Percentiles rank a stretch among this genome's conserved stretches.
phyloP scores from a whole-genome alignment of 768 basidiomycete species.

The Vararia minispora region DNA sequence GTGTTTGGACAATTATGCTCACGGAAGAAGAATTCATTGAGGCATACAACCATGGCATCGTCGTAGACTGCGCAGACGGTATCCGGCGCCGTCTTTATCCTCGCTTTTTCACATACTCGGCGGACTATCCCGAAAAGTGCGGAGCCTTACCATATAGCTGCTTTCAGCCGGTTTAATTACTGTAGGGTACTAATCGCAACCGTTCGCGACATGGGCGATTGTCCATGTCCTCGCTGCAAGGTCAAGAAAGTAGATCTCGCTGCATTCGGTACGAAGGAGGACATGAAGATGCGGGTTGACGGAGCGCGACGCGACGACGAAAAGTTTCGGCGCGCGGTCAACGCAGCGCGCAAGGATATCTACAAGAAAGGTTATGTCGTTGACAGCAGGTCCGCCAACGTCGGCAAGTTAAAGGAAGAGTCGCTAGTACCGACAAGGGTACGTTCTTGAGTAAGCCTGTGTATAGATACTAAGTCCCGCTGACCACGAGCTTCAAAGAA shows the following conservation, averaged over 20 bases:
- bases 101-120: slow-evolving; percentile 18
- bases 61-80: slow-evolving; percentile 19
- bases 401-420: slow-evolving; percentile 5
- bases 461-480: not conserved
- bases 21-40: slow-evolving; percentile 14
- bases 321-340: slow-evolving; percentile 1
- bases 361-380: slow-evolving; percentile 12
- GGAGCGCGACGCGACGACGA: slow-evolving; percentile 7
- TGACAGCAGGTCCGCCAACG: slow-evolving; percentile 6
- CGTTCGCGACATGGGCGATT: slow-evolving; percentile 27
- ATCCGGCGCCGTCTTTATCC: slow-evolving; percentile 14
- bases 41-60: slow-evolving; percentile 16
- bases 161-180: no score
- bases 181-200: slow-evolving; percentile 25
- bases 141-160: not conserved
- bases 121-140: slow-evolving; percentile 25
- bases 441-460: not conserved
- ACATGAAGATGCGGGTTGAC: slow-evolving; percentile 6
- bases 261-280: slow-evolving; percentile 19
- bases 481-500: slow-evolving; percentile 14
- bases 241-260: slow-evolving; percentile 20
- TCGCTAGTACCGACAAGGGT: slow-evolving; percentile 16
- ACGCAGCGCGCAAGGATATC: slow-evolving; percentile 10
- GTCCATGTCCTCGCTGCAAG: slow-evolving; percentile 29
- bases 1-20: slow-evolving; percentile 14